phyloP scores from a whole-genome alignment of 371 early-diverging fungal genomes.

The Mucor mucedo region DNA sequence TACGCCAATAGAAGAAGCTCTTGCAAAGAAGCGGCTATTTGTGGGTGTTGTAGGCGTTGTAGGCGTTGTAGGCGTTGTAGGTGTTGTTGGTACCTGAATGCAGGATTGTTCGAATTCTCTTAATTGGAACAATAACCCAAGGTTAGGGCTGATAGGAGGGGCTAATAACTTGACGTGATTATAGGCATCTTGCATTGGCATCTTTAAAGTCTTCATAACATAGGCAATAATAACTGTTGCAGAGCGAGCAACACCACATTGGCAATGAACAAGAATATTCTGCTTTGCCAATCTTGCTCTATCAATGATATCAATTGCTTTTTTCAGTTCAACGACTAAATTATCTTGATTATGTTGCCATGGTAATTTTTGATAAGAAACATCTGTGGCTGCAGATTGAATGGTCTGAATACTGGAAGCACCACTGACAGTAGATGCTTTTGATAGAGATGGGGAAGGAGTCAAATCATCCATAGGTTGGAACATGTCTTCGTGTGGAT shows the following conservation, averaged over 20 bases:
- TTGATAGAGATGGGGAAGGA: slow-evolving; percentile 44
- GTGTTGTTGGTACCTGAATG: background rate
- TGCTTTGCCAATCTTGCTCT: slow-evolving; percentile 57
- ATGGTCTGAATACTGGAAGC: slow-evolving; percentile 32
- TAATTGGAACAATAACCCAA: slow-evolving; percentile 79
- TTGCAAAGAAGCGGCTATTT: slow-evolving; percentile 3
- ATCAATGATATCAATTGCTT: slow-evolving; percentile 77
- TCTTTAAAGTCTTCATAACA: slow-evolving; percentile 72
- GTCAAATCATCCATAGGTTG: slow-evolving; percentile 32
- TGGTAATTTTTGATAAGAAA: slow-evolving; percentile 63
- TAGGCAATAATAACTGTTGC: slow-evolving; percentile 89
- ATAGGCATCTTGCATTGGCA: slow-evolving; percentile 76
- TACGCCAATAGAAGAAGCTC: slow-evolving; percentile 11
- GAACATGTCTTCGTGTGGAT: slow-evolving; percentile 43
- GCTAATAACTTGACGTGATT: slow-evolving; percentile 74
- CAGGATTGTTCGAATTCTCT: slow-evolving; percentile 68
- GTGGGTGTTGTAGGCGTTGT: background rate
- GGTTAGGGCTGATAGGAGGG: slow-evolving; percentile 81
- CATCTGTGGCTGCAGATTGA: background rate
- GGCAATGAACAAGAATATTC: slow-evolving; percentile 85
- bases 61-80: background rate
- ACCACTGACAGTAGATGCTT: slow-evolving; percentile 37
- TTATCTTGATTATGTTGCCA: slow-evolving; percentile 85
- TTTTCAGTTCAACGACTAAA: slow-evolving; percentile 64
- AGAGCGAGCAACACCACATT: slow-evolving; percentile 88